These are phyloP conservation scores for Calonectria pauciramosa DNA, from an alignment of 2,329 filamentous ascomycete species.

Conservation along the genomic window DNA sequence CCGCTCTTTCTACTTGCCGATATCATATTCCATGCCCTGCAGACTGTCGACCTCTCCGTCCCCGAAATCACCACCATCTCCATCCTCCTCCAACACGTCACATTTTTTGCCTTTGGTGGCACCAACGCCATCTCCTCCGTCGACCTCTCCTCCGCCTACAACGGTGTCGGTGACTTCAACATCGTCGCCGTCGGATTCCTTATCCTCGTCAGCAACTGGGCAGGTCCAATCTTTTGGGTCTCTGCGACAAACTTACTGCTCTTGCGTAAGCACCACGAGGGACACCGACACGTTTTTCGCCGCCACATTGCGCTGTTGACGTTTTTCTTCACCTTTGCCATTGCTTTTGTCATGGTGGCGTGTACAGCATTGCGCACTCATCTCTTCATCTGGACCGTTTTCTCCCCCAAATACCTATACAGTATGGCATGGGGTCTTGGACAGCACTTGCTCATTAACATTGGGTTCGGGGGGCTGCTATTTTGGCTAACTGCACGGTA, in stretches of 20 bases:
- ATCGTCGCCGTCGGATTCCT: constrained; percentile 84
- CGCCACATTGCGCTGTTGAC: constrained; percentile 76
- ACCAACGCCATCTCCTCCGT: constrained; percentile 97
- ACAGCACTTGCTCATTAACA: constrained; percentile 83
- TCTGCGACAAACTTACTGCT: constrained; percentile 74
- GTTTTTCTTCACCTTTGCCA: constrained; percentile 74
- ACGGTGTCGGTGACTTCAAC: constrained; percentile 87
- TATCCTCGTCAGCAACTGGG: constrained; percentile 93
- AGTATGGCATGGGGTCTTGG: constrained; percentile 88
- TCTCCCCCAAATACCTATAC: constrained; percentile 96
- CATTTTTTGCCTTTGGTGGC: constrained; percentile 92
- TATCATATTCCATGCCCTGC: constrained; percentile 66
- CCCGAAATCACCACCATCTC: constrained; percentile 77
- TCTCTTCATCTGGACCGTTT: constrained; percentile 98
- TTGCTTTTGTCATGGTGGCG: constrained; percentile 86
- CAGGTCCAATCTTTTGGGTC: constrained; percentile 89
- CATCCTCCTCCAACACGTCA: constrained; percentile 82
- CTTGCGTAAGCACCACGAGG: constrained; percentile 53
- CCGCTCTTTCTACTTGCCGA: constrained; percentile 86
- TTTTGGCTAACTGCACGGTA: constrained; percentile 63
- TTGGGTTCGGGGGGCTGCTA: constrained; percentile 71
- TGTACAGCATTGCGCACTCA: constrained; percentile 89
- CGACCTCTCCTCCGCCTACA: constrained; percentile 94
- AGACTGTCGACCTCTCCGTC: constrained; percentile 61
- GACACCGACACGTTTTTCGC: constrained; percentile 51